phyloP scores from a whole-genome alignment of 495 filamentous ascomycete species.

The Neurospora discreta region DNA sequence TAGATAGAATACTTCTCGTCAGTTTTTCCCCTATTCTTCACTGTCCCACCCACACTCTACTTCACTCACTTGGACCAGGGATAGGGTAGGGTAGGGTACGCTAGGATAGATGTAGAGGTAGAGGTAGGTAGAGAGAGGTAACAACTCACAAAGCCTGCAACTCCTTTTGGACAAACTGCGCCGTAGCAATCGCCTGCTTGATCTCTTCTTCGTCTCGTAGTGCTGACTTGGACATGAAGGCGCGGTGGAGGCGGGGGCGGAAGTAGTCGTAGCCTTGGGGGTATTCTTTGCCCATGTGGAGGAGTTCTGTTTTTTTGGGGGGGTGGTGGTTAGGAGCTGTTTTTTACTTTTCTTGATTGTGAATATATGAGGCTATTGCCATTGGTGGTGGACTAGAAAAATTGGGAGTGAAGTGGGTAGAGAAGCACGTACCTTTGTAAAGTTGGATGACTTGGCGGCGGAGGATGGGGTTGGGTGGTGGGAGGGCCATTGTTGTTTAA shows the following conservation, averaged over 20 bases:
- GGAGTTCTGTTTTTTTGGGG: conserved; percentile 47
- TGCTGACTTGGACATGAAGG: conserved; percentile 64
- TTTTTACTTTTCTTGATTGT: too few species aligned
- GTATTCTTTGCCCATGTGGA: conserved; percentile 77
- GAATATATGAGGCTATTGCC: too few species aligned
- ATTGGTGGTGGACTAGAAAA: too few species aligned
- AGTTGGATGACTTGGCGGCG: conserved; percentile 73
- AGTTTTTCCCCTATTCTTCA: not conserved
- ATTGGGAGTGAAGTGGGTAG: too few species aligned
- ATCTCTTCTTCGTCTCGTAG: conserved; percentile 67
- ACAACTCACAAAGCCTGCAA: not conserved
- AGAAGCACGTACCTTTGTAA: conserved; percentile 65
- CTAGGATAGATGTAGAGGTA: not conserved
- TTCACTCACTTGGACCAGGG: too few species aligned
- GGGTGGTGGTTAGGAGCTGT: too few species aligned
- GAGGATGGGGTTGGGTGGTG: conserved; percentile 41
- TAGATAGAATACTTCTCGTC: conserved; percentile 25
- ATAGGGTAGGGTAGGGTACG: too few species aligned
- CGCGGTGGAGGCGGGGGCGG: conserved; percentile 65
- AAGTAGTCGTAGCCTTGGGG: conserved; percentile 83
- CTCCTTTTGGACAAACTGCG: conserved; percentile 76
- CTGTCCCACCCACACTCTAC: too few species aligned
- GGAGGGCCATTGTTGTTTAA: not conserved
- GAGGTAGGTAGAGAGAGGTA: too few species aligned
- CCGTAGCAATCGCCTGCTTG: conserved; percentile 58